Conservation (phyloP, 1,284 basidiomycete genomes). For the Ceratobasidium sp. region DNA sequence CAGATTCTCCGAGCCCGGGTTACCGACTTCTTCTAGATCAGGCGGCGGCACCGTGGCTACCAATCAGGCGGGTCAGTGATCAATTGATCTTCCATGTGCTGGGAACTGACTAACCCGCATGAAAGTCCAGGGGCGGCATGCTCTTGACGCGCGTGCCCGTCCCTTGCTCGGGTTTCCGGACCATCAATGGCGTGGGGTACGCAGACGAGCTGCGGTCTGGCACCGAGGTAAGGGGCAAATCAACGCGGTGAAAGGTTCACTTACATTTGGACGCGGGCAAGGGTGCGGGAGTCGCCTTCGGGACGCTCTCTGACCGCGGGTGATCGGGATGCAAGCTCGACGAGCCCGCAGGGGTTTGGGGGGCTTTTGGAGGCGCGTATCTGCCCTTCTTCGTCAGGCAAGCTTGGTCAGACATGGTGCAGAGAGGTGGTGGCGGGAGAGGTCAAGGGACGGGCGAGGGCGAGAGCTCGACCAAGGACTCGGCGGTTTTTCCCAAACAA, state of each 20-base stretch:
- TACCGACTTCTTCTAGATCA: not conserved
- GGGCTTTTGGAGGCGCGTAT: too few relatives aligned
- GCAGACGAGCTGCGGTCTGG: not conserved
- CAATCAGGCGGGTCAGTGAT: not conserved
- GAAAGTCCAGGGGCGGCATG: not conserved
- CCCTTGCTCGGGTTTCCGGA: not conserved
- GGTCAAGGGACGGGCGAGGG: too few relatives aligned
- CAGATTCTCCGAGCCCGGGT: not conserved
- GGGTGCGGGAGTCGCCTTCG: too few relatives aligned
- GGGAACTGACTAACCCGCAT: too few relatives aligned
- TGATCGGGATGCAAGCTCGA: too few relatives aligned
- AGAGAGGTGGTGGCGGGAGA: too few relatives aligned
- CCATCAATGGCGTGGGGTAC: not conserved
- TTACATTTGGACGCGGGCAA: not conserved
- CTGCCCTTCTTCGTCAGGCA: not conserved
- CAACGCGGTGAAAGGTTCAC: not conserved
- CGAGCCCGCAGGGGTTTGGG: too few relatives aligned
- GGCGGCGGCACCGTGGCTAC: not conserved
- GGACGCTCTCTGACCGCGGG: too few relatives aligned
- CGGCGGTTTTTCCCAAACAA: too few relatives aligned
- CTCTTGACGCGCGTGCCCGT: not conserved
- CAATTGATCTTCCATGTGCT: too few relatives aligned
- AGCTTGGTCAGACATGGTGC: too few relatives aligned
- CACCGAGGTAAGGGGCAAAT: not conserved
- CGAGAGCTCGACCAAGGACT: too few relatives aligned